phyloP scores from a whole-genome alignment of 192 early-diverging fungal species.

The Phycomyces nitens region DNA sequence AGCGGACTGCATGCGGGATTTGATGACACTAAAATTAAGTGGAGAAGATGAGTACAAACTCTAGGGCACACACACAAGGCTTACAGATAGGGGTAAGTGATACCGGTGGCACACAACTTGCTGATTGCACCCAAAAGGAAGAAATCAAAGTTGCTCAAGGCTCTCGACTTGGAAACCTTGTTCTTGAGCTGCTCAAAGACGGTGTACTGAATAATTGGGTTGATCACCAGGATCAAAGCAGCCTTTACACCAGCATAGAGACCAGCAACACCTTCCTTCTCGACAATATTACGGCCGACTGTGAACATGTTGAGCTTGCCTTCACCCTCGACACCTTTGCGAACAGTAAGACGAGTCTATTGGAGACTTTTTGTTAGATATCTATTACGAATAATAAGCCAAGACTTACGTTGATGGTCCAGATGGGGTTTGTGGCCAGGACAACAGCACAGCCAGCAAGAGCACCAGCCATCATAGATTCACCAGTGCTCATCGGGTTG shows the following conservation, averaged over 20 bases:
- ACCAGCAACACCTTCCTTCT: constrained; percentile 80
- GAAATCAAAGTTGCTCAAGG: constrained; percentile 82
- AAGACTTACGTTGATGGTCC: constrained; percentile 87
- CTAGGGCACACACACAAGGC: constrained; percentile 15
- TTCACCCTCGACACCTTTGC: constrained; percentile 59
- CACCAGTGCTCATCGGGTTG: constrained; percentile 72
- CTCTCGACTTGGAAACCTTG: constrained; percentile 49
- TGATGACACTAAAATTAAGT: constrained; percentile 68
- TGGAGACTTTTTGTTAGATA: not conserved
- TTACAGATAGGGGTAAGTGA: constrained; percentile 98
- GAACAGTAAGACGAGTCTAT: constrained; percentile 82
- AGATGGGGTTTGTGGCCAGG: constrained; percentile 94
- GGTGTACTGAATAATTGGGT: constrained; percentile 99
- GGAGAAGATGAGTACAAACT: constrained; percentile 6
- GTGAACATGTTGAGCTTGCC: constrained; percentile 36
- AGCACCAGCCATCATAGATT: constrained; percentile 93
- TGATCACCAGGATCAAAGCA: constrained; percentile 96
- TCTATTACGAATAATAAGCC: not conserved
- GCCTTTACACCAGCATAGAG: constrained; percentile 93
- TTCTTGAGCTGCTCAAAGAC: constrained; percentile 93
- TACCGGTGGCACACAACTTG: constrained; percentile 91
- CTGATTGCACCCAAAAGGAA: constrained; percentile 94
- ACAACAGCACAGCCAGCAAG: constrained; percentile 84
- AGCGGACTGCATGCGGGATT: constrained; percentile 96
- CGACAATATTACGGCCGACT: constrained; percentile 72